phyloP scores from a whole-genome alignment of 352 stramenopile genomes.

The Globisporangium viniferum region DNA sequence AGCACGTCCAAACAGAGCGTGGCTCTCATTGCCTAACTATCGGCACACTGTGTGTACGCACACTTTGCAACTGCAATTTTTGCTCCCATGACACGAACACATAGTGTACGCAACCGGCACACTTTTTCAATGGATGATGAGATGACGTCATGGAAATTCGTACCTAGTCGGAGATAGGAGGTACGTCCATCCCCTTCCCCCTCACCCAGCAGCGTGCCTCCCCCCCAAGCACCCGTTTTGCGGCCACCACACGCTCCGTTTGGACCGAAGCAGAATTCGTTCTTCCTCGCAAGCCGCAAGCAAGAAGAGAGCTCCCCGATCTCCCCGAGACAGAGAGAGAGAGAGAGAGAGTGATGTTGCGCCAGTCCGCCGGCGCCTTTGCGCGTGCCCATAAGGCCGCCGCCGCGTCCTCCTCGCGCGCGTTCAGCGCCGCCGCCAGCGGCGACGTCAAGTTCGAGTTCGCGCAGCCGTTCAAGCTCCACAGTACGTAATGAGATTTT shows the following conservation, averaged over 20 bases:
- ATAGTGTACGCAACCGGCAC: background rate
- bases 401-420: constrained; percentile 26
- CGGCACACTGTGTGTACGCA: background rate
- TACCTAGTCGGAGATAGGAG: background rate
- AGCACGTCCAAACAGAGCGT: background rate
- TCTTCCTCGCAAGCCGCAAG: constrained; percentile 10
- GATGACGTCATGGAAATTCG: constrained; percentile 12
- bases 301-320: constrained; percentile 2
- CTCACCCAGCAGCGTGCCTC: background rate
- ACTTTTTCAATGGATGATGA: constrained; percentile 3
- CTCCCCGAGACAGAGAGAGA: background rate
- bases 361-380: constrained; percentile 46
- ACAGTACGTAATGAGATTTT: constrained; percentile 37
- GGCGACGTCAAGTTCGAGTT: constrained; percentile 76
- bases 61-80: background rate
- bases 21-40: background rate
- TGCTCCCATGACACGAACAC: background rate
- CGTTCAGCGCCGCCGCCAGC: constrained; percentile 49
- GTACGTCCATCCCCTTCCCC: background rate
- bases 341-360: constrained; percentile 42
- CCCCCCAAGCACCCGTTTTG: constrained; percentile 11
- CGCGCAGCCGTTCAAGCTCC: constrained; percentile 70
- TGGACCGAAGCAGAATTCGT: constrained; percentile 16
- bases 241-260: constrained; percentile 4
- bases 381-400: constrained; percentile 28